Conservation (phyloP, 1,139 yeast species). For the Hemisphaericaspora subhashii region DNA sequence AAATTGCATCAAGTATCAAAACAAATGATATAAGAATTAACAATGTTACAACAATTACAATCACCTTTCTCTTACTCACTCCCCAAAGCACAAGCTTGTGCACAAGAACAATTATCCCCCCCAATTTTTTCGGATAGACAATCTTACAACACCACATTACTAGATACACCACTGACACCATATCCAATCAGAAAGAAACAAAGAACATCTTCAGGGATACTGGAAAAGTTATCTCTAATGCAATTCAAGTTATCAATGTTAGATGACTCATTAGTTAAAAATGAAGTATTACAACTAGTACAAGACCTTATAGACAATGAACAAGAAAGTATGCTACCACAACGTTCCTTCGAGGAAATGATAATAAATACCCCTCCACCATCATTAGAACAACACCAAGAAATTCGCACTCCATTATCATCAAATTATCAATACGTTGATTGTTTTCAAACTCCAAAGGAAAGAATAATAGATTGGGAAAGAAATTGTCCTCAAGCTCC, state of each 20-base stretch:
- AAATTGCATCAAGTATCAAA: slow-evolving; percentile 6
- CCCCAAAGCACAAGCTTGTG: neutral
- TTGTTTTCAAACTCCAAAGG: slow-evolving; percentile 11
- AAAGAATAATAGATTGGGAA: slow-evolving; percentile 9
- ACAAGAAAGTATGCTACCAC: slow-evolving; percentile 5
- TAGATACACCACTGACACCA: slow-evolving; percentile 2
- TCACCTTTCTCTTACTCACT: slow-evolving; percentile 11
- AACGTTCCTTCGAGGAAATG: slow-evolving; percentile 11
- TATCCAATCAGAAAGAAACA: slow-evolving; percentile 1
- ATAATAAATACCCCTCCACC: slow-evolving; percentile 8
- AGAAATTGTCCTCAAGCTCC: slow-evolving; percentile 6
- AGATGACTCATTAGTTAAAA: slow-evolving; percentile 6
- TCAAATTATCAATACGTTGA: neutral
- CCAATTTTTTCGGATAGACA: slow-evolving; percentile 5
- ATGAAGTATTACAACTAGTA: slow-evolving; percentile 10
- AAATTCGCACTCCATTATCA: slow-evolving; percentile 3
- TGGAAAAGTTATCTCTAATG: slow-evolving; percentile 9
- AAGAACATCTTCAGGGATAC: slow-evolving; percentile 1
- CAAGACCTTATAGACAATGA: slow-evolving; percentile 7
- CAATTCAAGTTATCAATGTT: slow-evolving; percentile 7
- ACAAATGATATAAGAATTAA: neutral
- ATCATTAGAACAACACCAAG: slow-evolving; percentile 3
- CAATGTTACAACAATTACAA: slow-evolving; percentile 10
- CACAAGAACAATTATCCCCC: slow-evolving; percentile 4
- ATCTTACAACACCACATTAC: slow-evolving; percentile 1